phyloP scores from a whole-genome alignment of 2,329 filamentous ascomycete species.

The Venturiaceae sp. region DNA sequence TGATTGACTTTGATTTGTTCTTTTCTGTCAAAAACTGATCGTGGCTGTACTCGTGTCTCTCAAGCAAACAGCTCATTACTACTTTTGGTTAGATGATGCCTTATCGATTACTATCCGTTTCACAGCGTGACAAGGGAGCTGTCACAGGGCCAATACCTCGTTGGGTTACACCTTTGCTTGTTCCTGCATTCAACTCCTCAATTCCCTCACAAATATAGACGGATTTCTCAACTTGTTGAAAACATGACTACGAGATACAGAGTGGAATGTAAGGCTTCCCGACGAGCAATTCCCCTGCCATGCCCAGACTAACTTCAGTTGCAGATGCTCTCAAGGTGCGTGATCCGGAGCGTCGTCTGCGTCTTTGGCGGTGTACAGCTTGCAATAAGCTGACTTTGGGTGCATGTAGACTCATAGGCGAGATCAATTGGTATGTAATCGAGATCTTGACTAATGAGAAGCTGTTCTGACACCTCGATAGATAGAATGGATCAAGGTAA shows the following conservation, averaged over 20 bases:
- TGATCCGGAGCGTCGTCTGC: conserved; percentile 7
- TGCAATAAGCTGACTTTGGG: not conserved
- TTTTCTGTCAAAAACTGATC: too few relatives aligned
- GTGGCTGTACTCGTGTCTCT: too few relatives aligned
- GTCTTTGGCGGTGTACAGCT: conserved; percentile 14
- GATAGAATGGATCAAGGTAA: conserved; percentile 86
- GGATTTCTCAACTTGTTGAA: not conserved
- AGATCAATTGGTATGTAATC: conserved; percentile 73
- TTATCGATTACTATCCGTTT: not conserved
- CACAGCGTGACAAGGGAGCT: not conserved
- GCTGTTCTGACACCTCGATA: conserved; percentile 17
- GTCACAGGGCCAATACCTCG: not conserved
- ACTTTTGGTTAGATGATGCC: not conserved
- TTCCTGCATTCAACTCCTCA: not conserved
- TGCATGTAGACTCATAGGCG: conserved; percentile 66
- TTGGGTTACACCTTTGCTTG: not conserved
- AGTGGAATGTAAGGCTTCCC: conserved; percentile 26
- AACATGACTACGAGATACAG: conserved; percentile 32
- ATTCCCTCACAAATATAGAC: not conserved
- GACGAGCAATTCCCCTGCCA: not conserved
- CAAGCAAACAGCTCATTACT: not conserved
- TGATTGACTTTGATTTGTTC: too few relatives aligned
- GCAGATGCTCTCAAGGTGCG: conserved; percentile 55
- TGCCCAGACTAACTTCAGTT: conserved; percentile 2
- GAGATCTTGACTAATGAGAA: not conserved